phyloP scores from a whole-genome alignment of 257 asterid species.

The Eucommia ulmoides region DNA sequence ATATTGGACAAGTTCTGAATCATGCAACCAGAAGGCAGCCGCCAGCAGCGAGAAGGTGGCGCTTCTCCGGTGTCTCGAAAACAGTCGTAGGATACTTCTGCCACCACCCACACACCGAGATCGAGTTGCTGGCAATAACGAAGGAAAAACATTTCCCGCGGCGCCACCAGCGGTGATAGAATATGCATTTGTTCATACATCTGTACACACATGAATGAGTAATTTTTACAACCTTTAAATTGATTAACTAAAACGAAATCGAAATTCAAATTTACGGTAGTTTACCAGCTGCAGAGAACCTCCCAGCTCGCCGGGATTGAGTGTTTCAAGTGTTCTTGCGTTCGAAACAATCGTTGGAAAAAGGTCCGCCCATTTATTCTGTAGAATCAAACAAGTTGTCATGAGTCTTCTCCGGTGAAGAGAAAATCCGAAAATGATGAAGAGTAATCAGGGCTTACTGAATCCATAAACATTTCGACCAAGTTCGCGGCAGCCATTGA shows the following conservation, averaged over 20 bases:
- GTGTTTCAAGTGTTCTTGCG: conserved; percentile 34
- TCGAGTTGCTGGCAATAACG: conserved; percentile 44
- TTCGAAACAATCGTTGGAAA: conserved; percentile 45
- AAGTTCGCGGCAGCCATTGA: conserved; percentile 34
- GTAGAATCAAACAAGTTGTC: conserved; percentile 5
- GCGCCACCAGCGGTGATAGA: conserved; percentile 63
- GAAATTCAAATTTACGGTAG: not conserved
- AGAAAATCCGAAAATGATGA: too few species aligned
- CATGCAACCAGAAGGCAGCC: conserved; percentile 65
- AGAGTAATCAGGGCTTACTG: conserved; percentile 25
- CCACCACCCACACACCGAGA: conserved; percentile 43
- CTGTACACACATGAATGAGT: conserved; percentile 18
- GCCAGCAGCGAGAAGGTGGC: conserved; percentile 38
- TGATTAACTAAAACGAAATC: too few species aligned
- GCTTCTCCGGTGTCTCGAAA: conserved; percentile 26
- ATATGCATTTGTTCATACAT: conserved; percentile 54
- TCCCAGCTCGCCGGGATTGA: conserved; percentile 31
- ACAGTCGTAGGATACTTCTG: conserved; percentile 42
- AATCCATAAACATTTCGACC: conserved; percentile 44
- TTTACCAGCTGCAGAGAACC: conserved; percentile 45
- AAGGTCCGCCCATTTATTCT: conserved; percentile 54
- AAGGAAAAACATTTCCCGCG: conserved; percentile 51
- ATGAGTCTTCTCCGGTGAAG: too few species aligned
- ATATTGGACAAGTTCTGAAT: conserved; percentile 41
- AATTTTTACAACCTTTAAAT: not conserved